phyloP scores from a whole-genome alignment of 352 stramenopile genomes.

The Pythium sukuiense region DNA sequence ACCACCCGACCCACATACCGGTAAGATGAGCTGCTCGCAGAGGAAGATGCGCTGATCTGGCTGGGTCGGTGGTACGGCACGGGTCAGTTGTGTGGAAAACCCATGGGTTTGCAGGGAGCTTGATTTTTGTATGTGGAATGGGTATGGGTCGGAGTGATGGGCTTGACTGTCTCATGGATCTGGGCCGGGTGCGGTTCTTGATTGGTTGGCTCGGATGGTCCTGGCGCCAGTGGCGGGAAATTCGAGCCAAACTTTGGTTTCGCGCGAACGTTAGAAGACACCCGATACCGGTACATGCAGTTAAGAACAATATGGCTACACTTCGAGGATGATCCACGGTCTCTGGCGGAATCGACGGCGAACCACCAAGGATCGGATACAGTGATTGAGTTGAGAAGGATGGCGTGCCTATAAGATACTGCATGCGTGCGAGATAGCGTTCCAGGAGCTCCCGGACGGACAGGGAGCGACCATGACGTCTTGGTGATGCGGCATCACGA shows the following conservation, averaged over 20 bases:
- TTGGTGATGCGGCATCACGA: background rate
- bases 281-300: background rate
- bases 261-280: too few relatives aligned
- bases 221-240: conserved; percentile 24
- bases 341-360: background rate
- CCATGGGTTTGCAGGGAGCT: background rate
- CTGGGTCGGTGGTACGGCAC: conserved; percentile 26
- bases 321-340: background rate
- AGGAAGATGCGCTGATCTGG: background rate
- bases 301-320: conserved; percentile 32
- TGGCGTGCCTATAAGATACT: background rate
- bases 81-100: background rate
- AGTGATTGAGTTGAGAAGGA: background rate
- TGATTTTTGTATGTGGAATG: background rate
- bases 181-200: background rate
- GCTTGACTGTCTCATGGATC: conserved; percentile 10
- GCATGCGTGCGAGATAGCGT: background rate
- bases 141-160: background rate
- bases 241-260: background rate
- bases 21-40: conserved; percentile 6
- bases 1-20: background rate
- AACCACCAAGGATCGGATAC: background rate
- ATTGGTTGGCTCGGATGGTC: conserved; percentile 23
- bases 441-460: background rate
- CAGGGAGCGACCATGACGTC: background rate